phyloP scores from a whole-genome alignment of 495 filamentous ascomycete genomes.

The Schizothecium vesticola region DNA sequence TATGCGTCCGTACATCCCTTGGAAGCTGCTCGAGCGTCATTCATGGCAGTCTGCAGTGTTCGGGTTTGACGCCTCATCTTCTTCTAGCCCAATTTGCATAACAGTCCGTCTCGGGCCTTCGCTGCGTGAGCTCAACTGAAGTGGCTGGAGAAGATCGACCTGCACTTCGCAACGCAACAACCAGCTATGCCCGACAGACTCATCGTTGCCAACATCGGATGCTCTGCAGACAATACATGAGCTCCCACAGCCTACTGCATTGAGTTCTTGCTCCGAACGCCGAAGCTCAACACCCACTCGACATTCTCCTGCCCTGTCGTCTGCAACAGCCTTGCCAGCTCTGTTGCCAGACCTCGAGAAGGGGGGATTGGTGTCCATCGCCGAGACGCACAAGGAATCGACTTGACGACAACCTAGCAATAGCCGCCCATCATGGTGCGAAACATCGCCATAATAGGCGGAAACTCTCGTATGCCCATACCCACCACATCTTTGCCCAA shows the following conservation, averaged over 20 bases:
- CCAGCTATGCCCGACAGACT: not conserved
- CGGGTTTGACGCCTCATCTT: not conserved
- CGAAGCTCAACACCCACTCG: not conserved
- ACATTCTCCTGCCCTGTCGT: not conserved
- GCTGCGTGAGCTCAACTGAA: no score
- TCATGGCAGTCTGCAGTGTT: no score
- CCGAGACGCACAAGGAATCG: not conserved
- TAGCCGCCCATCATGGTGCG: slow-evolving; percentile 67
- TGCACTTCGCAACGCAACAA: not conserved
- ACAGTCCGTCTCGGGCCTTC: not conserved
- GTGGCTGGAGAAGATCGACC: no score
- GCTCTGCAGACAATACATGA: not conserved
- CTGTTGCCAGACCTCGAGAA: not conserved
- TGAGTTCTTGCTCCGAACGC: not conserved
- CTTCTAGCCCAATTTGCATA: not conserved
- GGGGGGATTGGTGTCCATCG: not conserved
- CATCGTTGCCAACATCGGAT: not conserved
- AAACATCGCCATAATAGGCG: slow-evolving; percentile 92
- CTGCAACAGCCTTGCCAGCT: not conserved
- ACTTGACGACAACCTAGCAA: not conserved
- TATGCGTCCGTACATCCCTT: not conserved
- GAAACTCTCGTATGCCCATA: slow-evolving; percentile 60
- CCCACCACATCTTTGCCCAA: not conserved
- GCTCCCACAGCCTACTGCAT: not conserved
- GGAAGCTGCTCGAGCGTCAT: not conserved